Percentiles rank a stretch among this genome's conserved stretches.
These are phyloP conservation scores for Fusarium dlaminii DNA, from an alignment of 2,329 filamentous ascomycete species.

Conservation along the genomic window DNA sequence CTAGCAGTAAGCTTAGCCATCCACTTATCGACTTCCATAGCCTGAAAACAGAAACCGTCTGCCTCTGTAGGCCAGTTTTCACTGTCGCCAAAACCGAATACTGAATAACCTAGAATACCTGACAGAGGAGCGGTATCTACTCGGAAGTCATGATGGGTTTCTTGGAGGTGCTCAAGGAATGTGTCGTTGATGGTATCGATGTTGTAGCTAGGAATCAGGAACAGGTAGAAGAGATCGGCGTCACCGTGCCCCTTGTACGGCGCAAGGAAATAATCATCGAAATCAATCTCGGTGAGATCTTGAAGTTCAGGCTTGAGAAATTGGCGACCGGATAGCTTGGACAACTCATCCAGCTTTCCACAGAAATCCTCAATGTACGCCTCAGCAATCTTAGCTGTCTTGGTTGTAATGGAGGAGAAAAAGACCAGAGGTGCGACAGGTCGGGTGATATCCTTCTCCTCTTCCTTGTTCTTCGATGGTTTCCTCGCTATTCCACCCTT, in stretches of 20 bases:
- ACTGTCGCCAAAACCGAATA: conserved; percentile 92
- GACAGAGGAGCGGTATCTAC: conserved; percentile 90
- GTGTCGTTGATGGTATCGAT: conserved; percentile 92
- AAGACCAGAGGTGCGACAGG: conserved; percentile 81
- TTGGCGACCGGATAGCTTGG: conserved; percentile 46
- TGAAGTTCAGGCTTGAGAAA: conserved; percentile 71
- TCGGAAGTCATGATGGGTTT: conserved; percentile 96
- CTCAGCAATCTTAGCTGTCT: conserved; percentile 78
- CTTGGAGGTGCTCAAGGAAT: conserved; percentile 85
- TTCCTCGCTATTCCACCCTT: conserved; percentile 54
- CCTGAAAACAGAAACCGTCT: conserved; percentile 93
- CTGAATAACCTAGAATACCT: conserved; percentile 82
- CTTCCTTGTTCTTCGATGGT: conserved; percentile 37
- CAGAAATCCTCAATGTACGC: conserved; percentile 68
- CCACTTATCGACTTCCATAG: conserved; percentile 91
- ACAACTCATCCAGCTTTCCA: conserved; percentile 60
- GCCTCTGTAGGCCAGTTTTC: conserved; percentile 92
- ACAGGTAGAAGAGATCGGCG: conserved; percentile 80
- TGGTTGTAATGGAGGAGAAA: conserved; percentile 88
- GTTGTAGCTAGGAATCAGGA: conserved; percentile 91
- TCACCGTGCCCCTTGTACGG: conserved; percentile 69
- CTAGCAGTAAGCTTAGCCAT: conserved; percentile 92
- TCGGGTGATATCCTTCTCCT: conserved; percentile 46
- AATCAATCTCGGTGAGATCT: conserved; percentile 87
- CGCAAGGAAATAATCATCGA: conserved; percentile 90